These are phyloP conservation scores for Candida nemodendra DNA, from an alignment of 805 yeast genomes.

Conservation along the genomic window DNA sequence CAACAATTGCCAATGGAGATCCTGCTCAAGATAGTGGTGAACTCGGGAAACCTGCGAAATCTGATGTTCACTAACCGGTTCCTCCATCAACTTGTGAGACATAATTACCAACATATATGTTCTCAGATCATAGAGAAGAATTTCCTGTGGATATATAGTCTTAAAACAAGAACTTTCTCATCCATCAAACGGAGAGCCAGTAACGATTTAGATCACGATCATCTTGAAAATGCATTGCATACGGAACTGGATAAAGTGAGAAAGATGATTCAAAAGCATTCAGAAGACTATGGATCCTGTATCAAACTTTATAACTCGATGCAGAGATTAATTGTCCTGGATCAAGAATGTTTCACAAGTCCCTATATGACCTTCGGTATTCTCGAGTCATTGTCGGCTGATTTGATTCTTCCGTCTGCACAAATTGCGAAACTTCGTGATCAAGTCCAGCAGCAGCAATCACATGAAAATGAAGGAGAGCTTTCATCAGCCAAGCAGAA, in stretches of 20 bases:
- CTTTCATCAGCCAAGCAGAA: background rate
- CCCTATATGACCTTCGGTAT: constrained; percentile 5
- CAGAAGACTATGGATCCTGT: background rate
- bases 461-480: background rate
- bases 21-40: constrained; percentile 14
- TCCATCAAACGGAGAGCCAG: constrained; percentile 18
- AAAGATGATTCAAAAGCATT: background rate
- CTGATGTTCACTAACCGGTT: constrained; percentile 7
- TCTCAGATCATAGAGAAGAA: constrained; percentile 8
- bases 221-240: constrained; percentile 18
- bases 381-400: constrained; percentile 6
- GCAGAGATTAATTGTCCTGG: constrained; percentile 11
- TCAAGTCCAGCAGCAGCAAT: background rate
- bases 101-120: constrained; percentile 9
- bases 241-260: constrained; percentile 14
- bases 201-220: constrained; percentile 20
- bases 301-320: constrained; percentile 8
- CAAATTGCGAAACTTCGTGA: background rate
- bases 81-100: constrained; percentile 9
- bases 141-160: constrained; percentile 3
- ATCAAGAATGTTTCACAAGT: constrained; percentile 6
- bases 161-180: constrained; percentile 6
- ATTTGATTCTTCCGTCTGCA: constrained; percentile 10
- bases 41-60: constrained; percentile 12
- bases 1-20: constrained; percentile 22